These are phyloP conservation scores for Intubia oerlemansii DNA, from an alignment of 2,329 filamentous ascomycete genomes.

Conservation along the genomic window DNA sequence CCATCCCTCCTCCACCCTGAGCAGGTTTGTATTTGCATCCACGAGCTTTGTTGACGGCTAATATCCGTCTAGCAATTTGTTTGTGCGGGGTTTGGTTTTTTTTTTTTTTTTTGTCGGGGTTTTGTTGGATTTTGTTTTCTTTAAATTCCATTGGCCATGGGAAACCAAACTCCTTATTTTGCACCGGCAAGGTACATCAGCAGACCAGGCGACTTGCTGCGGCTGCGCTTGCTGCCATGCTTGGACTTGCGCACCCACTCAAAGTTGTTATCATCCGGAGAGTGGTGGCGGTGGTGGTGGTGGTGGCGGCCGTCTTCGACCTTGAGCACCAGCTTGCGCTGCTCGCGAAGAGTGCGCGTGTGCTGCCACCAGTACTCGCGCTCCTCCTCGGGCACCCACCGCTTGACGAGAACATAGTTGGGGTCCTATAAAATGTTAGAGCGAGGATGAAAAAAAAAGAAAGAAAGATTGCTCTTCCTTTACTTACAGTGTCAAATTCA, in stretches of 20 bases:
- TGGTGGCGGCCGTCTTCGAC: constrained; percentile 25
- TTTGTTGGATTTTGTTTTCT: too few species aligned
- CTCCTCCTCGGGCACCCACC: constrained; percentile 49
- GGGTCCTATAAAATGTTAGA: constrained; percentile 26
- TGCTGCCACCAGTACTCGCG: constrained; percentile 55
- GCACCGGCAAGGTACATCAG: constrained; percentile 36
- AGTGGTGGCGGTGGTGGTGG: constrained; percentile 14
- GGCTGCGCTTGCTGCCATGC: constrained; percentile 30
- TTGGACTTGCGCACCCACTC: constrained; percentile 36
- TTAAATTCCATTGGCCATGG: too few species aligned
- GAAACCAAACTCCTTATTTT: too few species aligned
- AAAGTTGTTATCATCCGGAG: constrained; percentile 12
- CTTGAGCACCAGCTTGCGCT: constrained; percentile 23
- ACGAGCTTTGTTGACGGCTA: too few species aligned
- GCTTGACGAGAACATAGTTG: constrained; percentile 48
- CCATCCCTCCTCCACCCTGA: too few species aligned
- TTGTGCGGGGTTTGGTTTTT: too few species aligned
- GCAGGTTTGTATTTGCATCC: too few species aligned
- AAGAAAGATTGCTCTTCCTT: constrained; percentile 9
- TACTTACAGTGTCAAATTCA: constrained; percentile 32
- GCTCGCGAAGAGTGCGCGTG: constrained; percentile 41
- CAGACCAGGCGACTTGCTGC: constrained; percentile 33
- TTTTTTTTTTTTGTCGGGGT: too few species aligned
- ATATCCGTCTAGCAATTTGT: too few species aligned
- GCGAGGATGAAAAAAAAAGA: neutral